Evolutionary conservation across 129 eudicot genomes (phyloP), one percentile per base, ranked within the genome.

Genomic region (Chrysanthemum seticuspe): DNA sequence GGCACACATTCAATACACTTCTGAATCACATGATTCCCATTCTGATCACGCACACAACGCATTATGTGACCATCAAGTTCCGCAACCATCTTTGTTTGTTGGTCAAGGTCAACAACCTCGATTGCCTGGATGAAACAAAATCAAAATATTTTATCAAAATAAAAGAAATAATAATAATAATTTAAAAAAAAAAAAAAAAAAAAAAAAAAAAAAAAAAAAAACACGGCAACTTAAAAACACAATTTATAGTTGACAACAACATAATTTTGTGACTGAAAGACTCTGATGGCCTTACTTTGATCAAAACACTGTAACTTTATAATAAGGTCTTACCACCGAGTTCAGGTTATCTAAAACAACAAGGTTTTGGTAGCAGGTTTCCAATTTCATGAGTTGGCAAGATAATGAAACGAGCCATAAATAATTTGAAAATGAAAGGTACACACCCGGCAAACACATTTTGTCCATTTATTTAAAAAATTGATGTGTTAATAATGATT

Each of bases 11-110:
- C 96, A 58, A 89, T 89, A 67, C 96, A 89, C 71, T 89, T 89
- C 74, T 89, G 96, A 73, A 89, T 89, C 57, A 89, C 96, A 72
- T 89, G 96, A 79, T 89, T 89, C 69, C 96, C 93, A 45, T 89
- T 89, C 80, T 89, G 96, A 78, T 89, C 96, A 56, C 90, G 90
- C 5, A 89, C 93, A 70, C 96, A 89, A 44, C 96, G 90, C 96
- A 87, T 89, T 8, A 89, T 78, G 72, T 89, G 83, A 57, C 96
- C 96, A 81, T 89, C 96, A 73, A 89, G 96, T 72, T 89, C 96
- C 9, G 72, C 80, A 62, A 87, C 96, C 96, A 89, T 89, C 76
- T 78, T 80, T 27, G 82, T 89, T 74, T 89, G 83, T 75, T 89
- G 96, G 72, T 85, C 96, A 75, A 87, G 76, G 67, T 87, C 87